phyloP scores from a whole-genome alignment of 139 green algal species.

The Ulvella scutata region DNA sequence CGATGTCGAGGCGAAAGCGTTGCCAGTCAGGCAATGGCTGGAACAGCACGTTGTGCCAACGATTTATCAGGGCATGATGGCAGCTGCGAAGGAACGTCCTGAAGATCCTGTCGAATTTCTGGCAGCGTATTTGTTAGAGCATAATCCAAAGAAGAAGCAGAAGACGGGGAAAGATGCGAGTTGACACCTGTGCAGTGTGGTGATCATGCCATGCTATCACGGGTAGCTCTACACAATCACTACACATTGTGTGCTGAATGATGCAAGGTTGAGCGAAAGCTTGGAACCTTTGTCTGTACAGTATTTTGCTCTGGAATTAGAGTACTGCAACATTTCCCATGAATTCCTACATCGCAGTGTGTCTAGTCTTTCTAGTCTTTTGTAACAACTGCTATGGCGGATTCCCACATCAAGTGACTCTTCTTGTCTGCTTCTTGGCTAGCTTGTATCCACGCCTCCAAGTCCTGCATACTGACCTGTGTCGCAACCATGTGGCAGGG shows the following conservation, averaged over 20 bases:
- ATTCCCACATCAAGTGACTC: background rate
- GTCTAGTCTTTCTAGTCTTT: background rate
- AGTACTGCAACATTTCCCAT: background rate
- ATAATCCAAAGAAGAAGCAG: conserved; percentile 1
- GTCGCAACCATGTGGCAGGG: background rate
- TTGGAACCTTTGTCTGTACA: background rate
- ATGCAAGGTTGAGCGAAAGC: background rate
- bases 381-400: background rate
- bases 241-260: background rate
- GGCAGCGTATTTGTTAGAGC: background rate
- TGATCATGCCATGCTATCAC: background rate
- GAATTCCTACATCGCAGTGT: background rate
- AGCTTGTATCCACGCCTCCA: background rate
- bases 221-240: background rate
- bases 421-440: background rate
- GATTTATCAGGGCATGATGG: background rate
- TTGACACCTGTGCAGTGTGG: background rate
- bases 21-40: background rate
- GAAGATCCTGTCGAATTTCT: background rate
- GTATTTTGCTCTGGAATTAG: background rate
- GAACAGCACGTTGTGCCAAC: background rate
- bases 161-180: background rate
- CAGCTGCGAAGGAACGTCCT: background rate
- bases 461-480: background rate
- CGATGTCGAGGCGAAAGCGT: background rate